Conservation (phyloP, 2,329 filamentous ascomycete species). For the Epichloe festucae region DNA sequence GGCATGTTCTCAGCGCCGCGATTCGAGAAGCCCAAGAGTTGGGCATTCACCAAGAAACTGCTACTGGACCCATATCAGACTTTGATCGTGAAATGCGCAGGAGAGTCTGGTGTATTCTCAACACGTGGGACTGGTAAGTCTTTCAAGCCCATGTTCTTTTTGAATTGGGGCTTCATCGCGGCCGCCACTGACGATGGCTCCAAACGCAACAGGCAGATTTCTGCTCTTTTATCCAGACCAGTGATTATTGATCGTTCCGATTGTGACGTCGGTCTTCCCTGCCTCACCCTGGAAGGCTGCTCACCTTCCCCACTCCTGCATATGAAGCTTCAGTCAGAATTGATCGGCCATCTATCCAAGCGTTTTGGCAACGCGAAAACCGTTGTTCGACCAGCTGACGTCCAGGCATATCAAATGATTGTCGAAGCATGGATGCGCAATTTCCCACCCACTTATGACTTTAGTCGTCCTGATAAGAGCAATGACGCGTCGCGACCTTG, state of each 20-base stretch:
- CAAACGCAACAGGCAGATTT: constrained; percentile 18
- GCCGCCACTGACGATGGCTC: too few relatives aligned
- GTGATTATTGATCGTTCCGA: constrained; percentile 22
- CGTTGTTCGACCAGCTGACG: constrained; percentile 16
- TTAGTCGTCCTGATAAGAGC: constrained; percentile 26
- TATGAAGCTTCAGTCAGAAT: constrained; percentile 23
- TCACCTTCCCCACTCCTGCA: constrained; percentile 20
- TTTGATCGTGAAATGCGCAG: constrained; percentile 24
- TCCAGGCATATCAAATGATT: constrained; percentile 19
- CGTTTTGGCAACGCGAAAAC: constrained; percentile 20
- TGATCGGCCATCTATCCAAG: constrained; percentile 18
- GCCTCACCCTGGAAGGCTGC: constrained; percentile 19
- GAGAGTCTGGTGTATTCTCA: constrained; percentile 23
- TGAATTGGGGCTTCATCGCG: not conserved
- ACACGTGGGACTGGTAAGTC: constrained; percentile 26
- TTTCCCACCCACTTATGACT: constrained; percentile 27
- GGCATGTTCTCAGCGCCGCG: constrained; percentile 23
- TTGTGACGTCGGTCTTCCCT: constrained; percentile 19
- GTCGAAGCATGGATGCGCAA: constrained; percentile 29
- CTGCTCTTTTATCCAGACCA: constrained; percentile 19
- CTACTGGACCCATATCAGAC: constrained; percentile 14
- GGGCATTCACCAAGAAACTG: constrained; percentile 21
- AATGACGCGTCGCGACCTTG: constrained; percentile 28
- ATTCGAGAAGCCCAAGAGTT: constrained; percentile 24
- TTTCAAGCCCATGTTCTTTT: not conserved